Evolutionary conservation across 2,329 filamentous ascomycete genomes (phyloP), one percentile per base, ranked within the genome.

Genomic region (Cercospora sp.): DNA sequence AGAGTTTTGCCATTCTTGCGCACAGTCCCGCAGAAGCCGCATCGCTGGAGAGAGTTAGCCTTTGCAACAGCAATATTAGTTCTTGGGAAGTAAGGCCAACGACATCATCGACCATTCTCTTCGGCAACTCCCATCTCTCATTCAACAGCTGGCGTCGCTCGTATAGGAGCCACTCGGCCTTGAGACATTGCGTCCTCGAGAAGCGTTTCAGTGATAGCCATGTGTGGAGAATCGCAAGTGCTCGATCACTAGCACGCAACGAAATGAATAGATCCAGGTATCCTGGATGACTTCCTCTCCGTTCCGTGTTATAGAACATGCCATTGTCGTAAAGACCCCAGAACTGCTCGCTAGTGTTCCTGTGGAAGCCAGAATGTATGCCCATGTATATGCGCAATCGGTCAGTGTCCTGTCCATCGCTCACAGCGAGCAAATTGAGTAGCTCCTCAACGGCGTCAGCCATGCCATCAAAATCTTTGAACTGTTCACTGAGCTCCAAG

Each of bases 151-250:
- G 20, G 13, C n/a, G 23, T 20, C 36, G 42, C 45, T 42, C 58
- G 42, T 20, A 45, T 7, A 66, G 58, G 7, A 66, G 55, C 58
- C 58, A 60, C 31, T 66, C 64, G 16, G 64, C 64, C 23, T 62
- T 66, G 5, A 66, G 48, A 18, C 64, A 66, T n/a, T 66, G 64
- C 16, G 59, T 63, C 55, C 64, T 23, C n/a, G 64, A 53, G 82
- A 83, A 4, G 83, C 72, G 67, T 81, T 61, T 60, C 45, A 60
- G 58, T 16, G 64, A 66, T 13, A 66, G 59, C 64, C 64, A 84
- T 1, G 82, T 83, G 66, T 84, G 83, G 9, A 84, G 67, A 3
- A 84, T 73, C 6, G 80, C 81, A 16, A 81, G 79, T 20, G 77
- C 74, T 7, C 83, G 69, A 59, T 82, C 82, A n/a, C 78, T 76